Evolutionary conservation across 768 basidiomycete species (phyloP).

Genomic region (Daedalea quercina): DNA sequence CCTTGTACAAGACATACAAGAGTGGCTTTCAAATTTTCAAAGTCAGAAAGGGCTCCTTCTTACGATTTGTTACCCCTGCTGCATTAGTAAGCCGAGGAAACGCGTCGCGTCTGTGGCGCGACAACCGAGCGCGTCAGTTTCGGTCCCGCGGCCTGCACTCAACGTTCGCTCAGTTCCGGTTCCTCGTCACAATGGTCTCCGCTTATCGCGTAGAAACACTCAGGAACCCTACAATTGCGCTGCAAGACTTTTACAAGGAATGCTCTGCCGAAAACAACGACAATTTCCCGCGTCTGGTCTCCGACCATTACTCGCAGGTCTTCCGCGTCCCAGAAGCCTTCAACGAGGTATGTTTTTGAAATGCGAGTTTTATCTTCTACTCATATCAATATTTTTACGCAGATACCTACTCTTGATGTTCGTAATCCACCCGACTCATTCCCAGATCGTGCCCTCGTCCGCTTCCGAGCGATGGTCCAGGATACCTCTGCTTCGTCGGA

Average conservation of each 20-base stretch:
- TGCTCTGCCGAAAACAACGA: conserved; percentile 7
- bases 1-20: too few species aligned
- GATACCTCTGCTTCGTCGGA: conserved; percentile 72
- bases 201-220: conserved; percentile 42
- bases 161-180: background rate
- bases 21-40: too few species aligned
- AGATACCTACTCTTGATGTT: conserved; percentile 57
- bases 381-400: conserved; percentile 1
- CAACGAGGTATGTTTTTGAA: conserved; percentile 17
- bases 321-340: conserved; percentile 21
- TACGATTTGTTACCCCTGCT: too few species aligned
- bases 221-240: conserved; percentile 38
- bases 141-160: background rate
- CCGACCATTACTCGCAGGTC: conserved; percentile 23
- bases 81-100: background rate
- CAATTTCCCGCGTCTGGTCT: conserved; percentile 24
- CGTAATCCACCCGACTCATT: conserved; percentile 42
- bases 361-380: background rate
- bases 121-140: background rate
- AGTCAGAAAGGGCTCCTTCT: too few species aligned
- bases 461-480: conserved; percentile 76
- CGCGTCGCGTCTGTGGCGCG: conserved; percentile 2
- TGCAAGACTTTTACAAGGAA: conserved; percentile 42
- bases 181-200: conserved; percentile 41
- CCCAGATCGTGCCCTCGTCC: conserved; percentile 50